A percentile compares a stretch with the other conserved stretches of the same genome.
Conservation (phyloP, 169 alveolate genomes). For the Plasmodium sp. region DNA sequence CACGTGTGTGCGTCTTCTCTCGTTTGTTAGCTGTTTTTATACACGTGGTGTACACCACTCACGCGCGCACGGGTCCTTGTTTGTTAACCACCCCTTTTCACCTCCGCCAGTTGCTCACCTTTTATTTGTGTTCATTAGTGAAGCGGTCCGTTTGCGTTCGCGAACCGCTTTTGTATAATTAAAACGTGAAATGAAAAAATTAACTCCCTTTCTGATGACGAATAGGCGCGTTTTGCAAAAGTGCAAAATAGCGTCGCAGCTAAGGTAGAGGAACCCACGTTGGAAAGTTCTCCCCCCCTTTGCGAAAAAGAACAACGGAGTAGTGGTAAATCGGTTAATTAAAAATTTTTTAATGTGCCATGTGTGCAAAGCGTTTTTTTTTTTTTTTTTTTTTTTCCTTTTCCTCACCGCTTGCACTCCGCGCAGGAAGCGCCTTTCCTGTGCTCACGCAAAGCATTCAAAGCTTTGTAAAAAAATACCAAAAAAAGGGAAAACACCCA, state of each 20-base stretch:
- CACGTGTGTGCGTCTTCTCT: neutral
- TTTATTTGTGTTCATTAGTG: neutral
- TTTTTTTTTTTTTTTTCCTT: neutral
- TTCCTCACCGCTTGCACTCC: neutral
- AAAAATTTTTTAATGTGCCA: neutral
- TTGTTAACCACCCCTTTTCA: neutral
- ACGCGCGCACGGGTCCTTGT: neutral
- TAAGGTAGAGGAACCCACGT: neutral
- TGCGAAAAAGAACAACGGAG: neutral
- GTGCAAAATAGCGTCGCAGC: neutral
- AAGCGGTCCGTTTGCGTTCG: neutral
- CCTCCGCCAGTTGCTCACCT: neutral
- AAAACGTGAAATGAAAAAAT: neutral
- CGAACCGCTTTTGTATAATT: neutral
- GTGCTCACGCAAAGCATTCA: slow-evolving; percentile 6
- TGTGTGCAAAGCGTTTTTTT: neutral
- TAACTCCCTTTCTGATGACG: neutral
- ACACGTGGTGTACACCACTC: neutral
- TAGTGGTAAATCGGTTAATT: neutral
- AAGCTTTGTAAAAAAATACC: slow-evolving; percentile 41
- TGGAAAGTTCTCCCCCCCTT: neutral
- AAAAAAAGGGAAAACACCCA: slow-evolving; percentile 22
- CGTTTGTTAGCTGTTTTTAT: neutral
- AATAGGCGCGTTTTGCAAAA: neutral
- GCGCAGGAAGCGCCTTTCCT: neutral